Conservation (phyloP, 1,284 basidiomycete genomes). For the Ceratobasidium theobromae region DNA sequence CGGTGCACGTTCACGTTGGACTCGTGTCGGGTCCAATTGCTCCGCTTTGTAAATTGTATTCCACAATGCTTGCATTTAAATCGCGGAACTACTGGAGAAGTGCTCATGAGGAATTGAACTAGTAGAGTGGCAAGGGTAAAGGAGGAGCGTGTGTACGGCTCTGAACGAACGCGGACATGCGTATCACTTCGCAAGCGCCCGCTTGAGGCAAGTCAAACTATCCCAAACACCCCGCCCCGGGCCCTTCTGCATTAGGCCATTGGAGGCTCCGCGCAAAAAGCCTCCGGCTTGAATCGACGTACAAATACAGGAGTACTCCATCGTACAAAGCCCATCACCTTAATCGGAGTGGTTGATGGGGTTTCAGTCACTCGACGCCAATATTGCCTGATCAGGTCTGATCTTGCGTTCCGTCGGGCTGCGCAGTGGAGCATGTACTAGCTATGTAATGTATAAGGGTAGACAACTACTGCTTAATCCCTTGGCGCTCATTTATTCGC, state of each 20-base stretch:
- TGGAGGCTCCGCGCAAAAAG: no score
- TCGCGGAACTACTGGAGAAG: not conserved
- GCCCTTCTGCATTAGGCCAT: not conserved
- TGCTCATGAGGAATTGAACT: not conserved
- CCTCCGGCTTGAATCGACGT: no score
- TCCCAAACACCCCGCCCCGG: slow-evolving; percentile 12
- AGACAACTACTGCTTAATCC: not conserved
- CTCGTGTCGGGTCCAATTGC: slow-evolving; percentile 28
- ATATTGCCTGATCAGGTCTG: no score
- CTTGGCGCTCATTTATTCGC: not conserved
- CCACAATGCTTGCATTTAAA: slow-evolving; percentile 28
- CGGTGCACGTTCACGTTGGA: slow-evolving; percentile 23
- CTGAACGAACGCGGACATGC: slow-evolving; percentile 20
- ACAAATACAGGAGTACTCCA: no score
- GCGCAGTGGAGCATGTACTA: no score
- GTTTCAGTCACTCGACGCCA: no score
- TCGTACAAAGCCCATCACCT: no score
- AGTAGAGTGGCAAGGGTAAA: slow-evolving; percentile 5
- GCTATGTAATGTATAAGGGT: no score
- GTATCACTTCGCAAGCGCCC: slow-evolving; percentile 25
- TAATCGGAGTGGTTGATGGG: no score
- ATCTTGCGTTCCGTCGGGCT: no score
- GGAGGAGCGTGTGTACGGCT: slow-evolving; percentile 18
- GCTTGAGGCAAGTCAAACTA: not conserved
- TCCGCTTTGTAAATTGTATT: slow-evolving; percentile 21